Evolutionary conservation across 2,329 filamentous ascomycete genomes (phyloP), one percentile per base, ranked within the genome.

Genomic region (Acephala macrosclerotiorum): DNA sequence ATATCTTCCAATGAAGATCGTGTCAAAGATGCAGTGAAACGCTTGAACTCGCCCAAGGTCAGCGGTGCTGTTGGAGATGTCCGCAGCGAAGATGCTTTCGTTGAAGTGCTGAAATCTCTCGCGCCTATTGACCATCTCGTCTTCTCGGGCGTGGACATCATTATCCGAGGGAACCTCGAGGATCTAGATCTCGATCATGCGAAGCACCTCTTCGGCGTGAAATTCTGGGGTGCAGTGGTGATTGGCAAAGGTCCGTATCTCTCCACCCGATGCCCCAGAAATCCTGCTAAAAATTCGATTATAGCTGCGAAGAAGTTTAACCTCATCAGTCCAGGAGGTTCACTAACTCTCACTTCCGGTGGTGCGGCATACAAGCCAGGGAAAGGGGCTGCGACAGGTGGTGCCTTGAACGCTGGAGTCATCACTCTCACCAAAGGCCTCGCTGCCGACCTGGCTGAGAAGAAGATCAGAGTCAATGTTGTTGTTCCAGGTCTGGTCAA

Each of bases 391-490:
- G 68, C 77, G 5, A 75, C 79, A 14, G 78, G 77, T 25, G 75
- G 74, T 2, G 78, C 74, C 8, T 22, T 29, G 35, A 61, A 61
- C n/a, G 36, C 47, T 29, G 60, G 29, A 16, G 53, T 58, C 36
- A 47, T 58, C 26, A 29, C 36, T 20, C 79, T 90, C 70, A 80
- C 81, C 1, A 80, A 85, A 1, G 83, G 81, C 2, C 77, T 91
- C 22, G 89, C 88, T 1, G 73, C 89, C 47, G 88, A 91, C 69
- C 73, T 92, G 58, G 59, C 71, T 12, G 69, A 72, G 8, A 83
- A 82, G 69, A 89, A 88, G 0, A 77, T 90, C 4, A 78, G 89
- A 3, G 87, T 90, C 42, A 91, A 91, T 73, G 75, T 84, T 1
- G 85, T 91, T 1, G 79, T 77, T 56, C 87, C 87, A 0, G 89